phyloP scores from a whole-genome alignment of 495 filamentous ascomycete genomes.

The Penicillium fimorum region DNA sequence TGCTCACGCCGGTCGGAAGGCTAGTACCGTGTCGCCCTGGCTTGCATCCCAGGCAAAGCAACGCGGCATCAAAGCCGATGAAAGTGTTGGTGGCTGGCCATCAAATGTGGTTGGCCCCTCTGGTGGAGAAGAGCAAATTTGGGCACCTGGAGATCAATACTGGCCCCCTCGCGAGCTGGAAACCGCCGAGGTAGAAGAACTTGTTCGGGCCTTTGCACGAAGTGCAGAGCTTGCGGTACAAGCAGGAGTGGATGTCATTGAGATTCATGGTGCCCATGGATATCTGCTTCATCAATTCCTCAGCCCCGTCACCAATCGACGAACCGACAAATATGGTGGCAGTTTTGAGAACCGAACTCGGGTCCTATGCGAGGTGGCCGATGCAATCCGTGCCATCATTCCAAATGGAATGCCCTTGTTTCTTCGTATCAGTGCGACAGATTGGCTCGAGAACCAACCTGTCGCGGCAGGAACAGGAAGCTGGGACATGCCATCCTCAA shows the following conservation, averaged over 20 bases:
- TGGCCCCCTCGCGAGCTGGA: conserved; percentile 42
- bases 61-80: conserved; percentile 44
- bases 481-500: conserved; percentile 65
- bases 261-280: conserved; percentile 64
- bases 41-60: conserved; percentile 31
- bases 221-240: conserved; percentile 59
- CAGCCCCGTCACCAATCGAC: conserved; percentile 55
- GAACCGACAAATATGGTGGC: conserved; percentile 64
- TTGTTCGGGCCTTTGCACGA: conserved; percentile 60
- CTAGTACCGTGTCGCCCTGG: conserved; percentile 63
- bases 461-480: conserved; percentile 46
- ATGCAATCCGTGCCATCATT: conserved; percentile 55
- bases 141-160: conserved; percentile 38
- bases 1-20: conserved; percentile 73
- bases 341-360: conserved; percentile 56
- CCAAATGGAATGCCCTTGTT: conserved; percentile 63
- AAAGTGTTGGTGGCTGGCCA: conserved; percentile 65
- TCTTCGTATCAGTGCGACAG: conserved; percentile 67
- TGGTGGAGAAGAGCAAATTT: conserved; percentile 48
- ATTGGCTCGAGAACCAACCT: conserved; percentile 64
- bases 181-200: conserved; percentile 56
- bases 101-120: conserved; percentile 62
- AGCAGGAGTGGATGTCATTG: conserved; percentile 65
- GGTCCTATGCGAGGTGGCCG: conserved; percentile 52
- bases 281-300: conserved; percentile 71